Evolutionary conservation across 176 grass and related monocot species (phyloP), one percentile per base, ranked within the genome.

Genomic region (Ensete glaucum): DNA sequence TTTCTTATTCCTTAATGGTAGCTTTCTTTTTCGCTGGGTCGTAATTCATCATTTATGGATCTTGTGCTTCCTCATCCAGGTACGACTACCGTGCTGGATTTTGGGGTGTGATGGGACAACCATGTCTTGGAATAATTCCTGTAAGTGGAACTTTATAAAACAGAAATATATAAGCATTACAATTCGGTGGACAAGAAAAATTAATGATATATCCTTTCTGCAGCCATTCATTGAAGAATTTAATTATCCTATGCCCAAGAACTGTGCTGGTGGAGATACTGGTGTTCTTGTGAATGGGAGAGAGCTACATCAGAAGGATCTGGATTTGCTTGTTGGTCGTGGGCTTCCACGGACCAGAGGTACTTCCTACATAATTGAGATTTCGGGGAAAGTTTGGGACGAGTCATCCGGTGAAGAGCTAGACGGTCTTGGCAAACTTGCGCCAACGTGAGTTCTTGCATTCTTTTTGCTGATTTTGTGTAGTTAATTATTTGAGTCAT

Each of bases 71-170:
- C 57, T 81, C 73, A 75, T 72, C 69, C 73, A 99, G 95, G 95
- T 99, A 99, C 73, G 95, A 99, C 70, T 81, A 89, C 58, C 80
- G 85, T 80, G 88, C 90, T 87, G 95, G 95, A 49, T 99, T 99
- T 85, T 99, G 95, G 95, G 95, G 95, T 73, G 81, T 88, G 19
- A 89, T 89, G 50, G 90, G 95, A 9, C 83, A 77, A 62, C 73
- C 85, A 71, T 93, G 95, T 73, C 88, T 99, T 81, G 95, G 95
- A 72, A 99, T 99, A 87, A 91, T 99, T 89, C 95, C 90, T 24
- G 95, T 99, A 91, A 94, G 95, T 60, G 52, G 9, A 16, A 69
- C 26, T 53, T 25, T 81, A 49, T 25, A 53, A 24, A 13, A 53
- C 11, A 25, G 11, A 29, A 56, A 27, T 56, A 11, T 73, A 56